Evolutionary conservation across 1,284 basidiomycete genomes (phyloP).

Genomic region (Cystobasidium sp.): DNA sequence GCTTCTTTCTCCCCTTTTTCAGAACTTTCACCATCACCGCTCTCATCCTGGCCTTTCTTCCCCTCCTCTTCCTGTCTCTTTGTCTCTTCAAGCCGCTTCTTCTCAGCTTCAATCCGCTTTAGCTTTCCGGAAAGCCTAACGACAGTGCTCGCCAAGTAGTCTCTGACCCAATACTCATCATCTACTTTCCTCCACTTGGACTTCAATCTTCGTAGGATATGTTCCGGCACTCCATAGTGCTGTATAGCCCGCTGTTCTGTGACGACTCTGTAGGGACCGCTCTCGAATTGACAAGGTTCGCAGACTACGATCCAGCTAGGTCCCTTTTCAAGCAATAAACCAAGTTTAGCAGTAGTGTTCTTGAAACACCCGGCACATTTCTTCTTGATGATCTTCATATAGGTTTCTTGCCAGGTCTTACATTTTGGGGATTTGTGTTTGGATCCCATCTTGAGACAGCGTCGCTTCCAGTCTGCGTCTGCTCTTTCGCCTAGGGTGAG

Average conservation of each 20-base stretch:
- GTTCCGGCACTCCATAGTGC: too few relatives aligned
- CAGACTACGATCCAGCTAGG: not conserved
- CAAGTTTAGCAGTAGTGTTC: not conserved
- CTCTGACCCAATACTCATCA: not conserved
- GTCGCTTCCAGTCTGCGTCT: slow-evolving; percentile 5
- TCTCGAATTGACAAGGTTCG: not conserved
- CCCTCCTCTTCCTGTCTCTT: not conserved
- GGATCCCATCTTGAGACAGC: not conserved
- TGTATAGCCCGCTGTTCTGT: too few relatives aligned
- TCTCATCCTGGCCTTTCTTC: not conserved
- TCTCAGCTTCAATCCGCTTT: not conserved
- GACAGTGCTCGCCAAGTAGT: not conserved
- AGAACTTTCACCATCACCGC: not conserved
- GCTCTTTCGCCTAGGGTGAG: not conserved
- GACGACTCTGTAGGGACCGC: not conserved
- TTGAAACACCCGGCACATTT: not conserved
- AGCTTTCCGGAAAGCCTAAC: not conserved
- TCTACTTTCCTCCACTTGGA: not conserved
- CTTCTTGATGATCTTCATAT: not conserved
- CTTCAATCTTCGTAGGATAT: not conserved
- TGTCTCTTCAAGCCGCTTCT: not conserved
- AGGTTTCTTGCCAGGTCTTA: slow-evolving; percentile 12
- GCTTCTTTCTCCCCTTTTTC: too few relatives aligned
- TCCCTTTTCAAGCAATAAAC: not conserved
- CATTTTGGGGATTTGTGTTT: not conserved